These are phyloP conservation scores for Malania oleifera DNA, from an alignment of 164 flowering plant genomes.

Conservation along the genomic window DNA sequence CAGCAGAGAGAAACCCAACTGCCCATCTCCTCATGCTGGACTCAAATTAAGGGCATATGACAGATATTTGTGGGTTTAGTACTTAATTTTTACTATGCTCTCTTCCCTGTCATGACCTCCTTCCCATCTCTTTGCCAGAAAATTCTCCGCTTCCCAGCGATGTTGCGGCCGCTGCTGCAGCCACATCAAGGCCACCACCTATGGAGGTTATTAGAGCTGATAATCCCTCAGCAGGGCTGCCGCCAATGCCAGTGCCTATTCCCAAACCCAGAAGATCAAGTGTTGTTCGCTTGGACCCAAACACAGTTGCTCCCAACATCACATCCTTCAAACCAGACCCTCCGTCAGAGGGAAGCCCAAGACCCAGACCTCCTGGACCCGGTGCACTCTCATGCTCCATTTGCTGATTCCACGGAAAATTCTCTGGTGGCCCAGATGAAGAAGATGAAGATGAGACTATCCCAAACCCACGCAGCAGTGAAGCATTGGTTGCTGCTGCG, in stretches of 20 bases:
- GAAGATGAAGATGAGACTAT: constrained; percentile 40
- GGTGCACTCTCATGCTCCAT: constrained; percentile 30
- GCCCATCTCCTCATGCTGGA: neutral
- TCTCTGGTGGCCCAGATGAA: constrained; percentile 35
- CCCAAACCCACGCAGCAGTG: constrained; percentile 64
- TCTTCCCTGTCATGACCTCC: constrained; percentile 18
- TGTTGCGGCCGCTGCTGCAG: constrained; percentile 36
- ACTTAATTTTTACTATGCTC: too few species aligned
- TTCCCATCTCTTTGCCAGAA: constrained; percentile 36
- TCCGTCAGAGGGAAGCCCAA: constrained; percentile 44
- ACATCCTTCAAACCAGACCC: constrained; percentile 51
- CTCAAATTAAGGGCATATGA: too few species aligned
- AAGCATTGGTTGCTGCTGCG: constrained; percentile 45
- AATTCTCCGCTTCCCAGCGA: constrained; percentile 39
- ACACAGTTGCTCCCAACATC: constrained; percentile 58
- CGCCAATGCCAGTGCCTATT: constrained; percentile 41
- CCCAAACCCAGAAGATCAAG: constrained; percentile 80
- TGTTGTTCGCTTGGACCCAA: constrained; percentile 63
- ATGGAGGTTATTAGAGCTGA: constrained; percentile 70
- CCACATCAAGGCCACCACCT: constrained; percentile 49
- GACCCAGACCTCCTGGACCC: constrained; percentile 43
- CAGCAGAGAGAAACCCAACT: neutral
- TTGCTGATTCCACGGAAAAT: constrained; percentile 33
- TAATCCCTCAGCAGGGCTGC: constrained; percentile 39
- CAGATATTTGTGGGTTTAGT: too few species aligned